Evolutionary conservation across 2,329 filamentous ascomycete genomes (phyloP).

Genomic region (Trichoderma breve): DNA sequence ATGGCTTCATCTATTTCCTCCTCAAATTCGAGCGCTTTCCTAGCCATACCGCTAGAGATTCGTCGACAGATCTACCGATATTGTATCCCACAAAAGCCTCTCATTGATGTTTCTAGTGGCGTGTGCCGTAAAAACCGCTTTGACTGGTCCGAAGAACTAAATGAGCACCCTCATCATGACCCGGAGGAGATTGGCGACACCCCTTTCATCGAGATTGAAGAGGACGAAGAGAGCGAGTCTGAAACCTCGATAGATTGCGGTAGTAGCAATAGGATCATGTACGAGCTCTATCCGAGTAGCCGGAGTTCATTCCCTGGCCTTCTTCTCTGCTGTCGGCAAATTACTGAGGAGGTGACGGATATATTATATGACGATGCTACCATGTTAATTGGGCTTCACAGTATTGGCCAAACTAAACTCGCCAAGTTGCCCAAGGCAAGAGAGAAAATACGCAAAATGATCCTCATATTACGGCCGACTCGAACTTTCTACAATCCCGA

Average conservation of each 20-base stretch:
- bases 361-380: background rate
- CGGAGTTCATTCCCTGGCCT: background rate
- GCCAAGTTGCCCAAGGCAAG: background rate
- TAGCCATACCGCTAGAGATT: background rate
- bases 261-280: background rate
- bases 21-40: background rate
- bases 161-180: background rate
- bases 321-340: background rate
- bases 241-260: background rate
- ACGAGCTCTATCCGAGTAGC: background rate
- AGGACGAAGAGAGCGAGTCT: background rate
- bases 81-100: background rate
- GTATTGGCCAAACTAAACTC: background rate
- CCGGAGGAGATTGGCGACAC: background rate
- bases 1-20: background rate
- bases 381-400: background rate
- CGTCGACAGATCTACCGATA: background rate
- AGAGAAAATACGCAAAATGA: background rate
- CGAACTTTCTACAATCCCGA: background rate
- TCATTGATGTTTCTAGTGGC: background rate
- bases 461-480: background rate
- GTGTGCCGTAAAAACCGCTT: background rate
- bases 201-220: background rate
- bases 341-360: background rate
- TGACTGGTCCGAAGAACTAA: background rate